Evolutionary conservation across 768 basidiomycete genomes (phyloP).

Genomic region (Leccinellum luteum): DNA sequence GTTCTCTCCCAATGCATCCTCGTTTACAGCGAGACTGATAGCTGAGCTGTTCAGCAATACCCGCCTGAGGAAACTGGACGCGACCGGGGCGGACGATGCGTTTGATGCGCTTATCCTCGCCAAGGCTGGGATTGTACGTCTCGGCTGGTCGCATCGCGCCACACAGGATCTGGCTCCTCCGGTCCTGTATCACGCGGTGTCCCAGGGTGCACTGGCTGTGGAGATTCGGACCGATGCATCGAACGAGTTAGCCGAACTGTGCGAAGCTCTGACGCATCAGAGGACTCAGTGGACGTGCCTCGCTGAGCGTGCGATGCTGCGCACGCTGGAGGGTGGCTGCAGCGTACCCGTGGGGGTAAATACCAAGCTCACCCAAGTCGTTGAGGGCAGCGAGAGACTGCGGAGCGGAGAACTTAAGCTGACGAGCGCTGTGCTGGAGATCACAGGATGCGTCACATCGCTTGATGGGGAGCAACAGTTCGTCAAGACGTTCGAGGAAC

Average conservation of each 20-base stretch:
- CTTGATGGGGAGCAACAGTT: conserved; percentile 74
- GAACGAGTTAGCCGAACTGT: conserved; percentile 55
- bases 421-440: conserved; percentile 44
- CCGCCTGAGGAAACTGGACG: conserved; percentile 88
- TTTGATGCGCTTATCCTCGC: conserved; percentile 92
- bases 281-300: conserved; percentile 72
- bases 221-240: conserved; percentile 75
- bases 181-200: conserved; percentile 82
- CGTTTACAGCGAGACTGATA: conserved; percentile 1
- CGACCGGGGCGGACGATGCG: conserved; percentile 54
- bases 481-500: conserved; percentile 54
- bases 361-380: conserved; percentile 41
- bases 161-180: conserved; percentile 74
- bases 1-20: conserved; percentile 28
- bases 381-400: conserved; percentile 31
- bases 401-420: conserved; percentile 31
- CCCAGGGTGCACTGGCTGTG: conserved; percentile 88
- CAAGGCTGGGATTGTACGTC: conserved; percentile 84
- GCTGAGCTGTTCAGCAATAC: conserved; percentile 64
- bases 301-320: conserved; percentile 85
- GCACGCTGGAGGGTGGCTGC: conserved; percentile 95
- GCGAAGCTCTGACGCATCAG: conserved; percentile 69
- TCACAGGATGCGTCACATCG: conserved; percentile 84
- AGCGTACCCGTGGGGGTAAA: conserved; percentile 92
- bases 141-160: conserved; percentile 71